Evolutionary conservation across 2,329 filamentous ascomycete genomes (phyloP), one percentile per base, ranked within the genome.

Genomic region (Cercospora sp.): DNA sequence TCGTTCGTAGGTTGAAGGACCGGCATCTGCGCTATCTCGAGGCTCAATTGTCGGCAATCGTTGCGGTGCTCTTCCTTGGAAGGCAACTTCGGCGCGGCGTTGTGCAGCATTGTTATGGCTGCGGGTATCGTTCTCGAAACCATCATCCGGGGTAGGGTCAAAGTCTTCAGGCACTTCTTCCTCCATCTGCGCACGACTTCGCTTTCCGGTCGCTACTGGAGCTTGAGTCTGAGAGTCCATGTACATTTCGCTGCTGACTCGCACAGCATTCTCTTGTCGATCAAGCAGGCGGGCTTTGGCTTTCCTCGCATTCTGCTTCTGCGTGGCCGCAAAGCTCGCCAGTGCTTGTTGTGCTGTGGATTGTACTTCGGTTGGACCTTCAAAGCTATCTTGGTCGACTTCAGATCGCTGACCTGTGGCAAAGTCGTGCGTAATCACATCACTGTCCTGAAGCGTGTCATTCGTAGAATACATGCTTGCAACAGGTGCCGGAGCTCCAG

Each of bases 61-160:
- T 55, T 66, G 64, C 31, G 62, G 59, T 3, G 48, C 28, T 20
- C 60, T 45, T 1, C 55, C 40, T 12, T 61, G 26, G 16, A 77
- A 75, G 5, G 75, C 75, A 0, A 75, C 75, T 75, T 82, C 71
- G 70, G 74, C 57, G 67, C 81, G 78, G 63, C 80, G 76, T 68
- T 77, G 69, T 66, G 77, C 72, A 6, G 78, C 73, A 33, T 64
- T 67, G 26, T 72, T 53, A 3, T 74, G 70, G 7, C 75, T 73
- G 12, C 81, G 80, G 6, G 73, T 73, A 60, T 80, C 78, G 2
- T 75, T 75, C 45, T 84, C 80, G 66, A 85, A 86, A 1, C 78
- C 83, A 55, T 82, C 80, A 8, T 83, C 82, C 58, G 80, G 77
- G 8, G 77, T 77, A 0, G 76, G 70, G 12, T 73, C 66, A 12